Evolutionary conservation across 2,329 filamentous ascomycete species (phyloP), one percentile per base, ranked within the genome.

Genomic region (Pyrenophora tritici-repentis): DNA sequence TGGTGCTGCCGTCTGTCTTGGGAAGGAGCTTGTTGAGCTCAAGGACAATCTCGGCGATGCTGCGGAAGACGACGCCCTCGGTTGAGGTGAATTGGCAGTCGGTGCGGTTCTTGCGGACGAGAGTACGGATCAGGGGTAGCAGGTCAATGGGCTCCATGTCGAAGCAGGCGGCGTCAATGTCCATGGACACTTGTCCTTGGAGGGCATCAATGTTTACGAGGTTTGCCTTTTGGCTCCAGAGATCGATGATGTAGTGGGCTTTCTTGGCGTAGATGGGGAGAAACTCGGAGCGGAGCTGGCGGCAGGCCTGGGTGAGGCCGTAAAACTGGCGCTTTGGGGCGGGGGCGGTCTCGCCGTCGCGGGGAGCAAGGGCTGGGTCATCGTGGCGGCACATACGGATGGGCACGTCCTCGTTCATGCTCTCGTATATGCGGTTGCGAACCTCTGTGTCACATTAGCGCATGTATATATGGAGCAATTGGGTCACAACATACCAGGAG

Each of bases 231-330:
- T 52, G 49, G 34, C 38, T 37, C 49, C 49, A 52, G 10, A 52
- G 26, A 34, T 57, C 55, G 35, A 57, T 52, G 24, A 55, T 52
- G 43, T 57, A 57, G 14, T 51, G 35, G 4, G 47, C 42, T 8
- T 49, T 50, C 20, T 41, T 17, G 20, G 26, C 47, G 55, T 63
- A 68, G 2, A 60, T 31, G 1, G 64, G 60, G 4, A 59, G 56
- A 35, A 62, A 69, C 31, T 70, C 67, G 4, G 44, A 20, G 33
- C 67, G 66, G 12, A 69, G 54, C n/a, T 59, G 52, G 3, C 42
- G 56, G 42, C 58, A 67, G n/a, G 64, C 65, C 42, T 68, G 64
- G 1, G 64, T 64, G 2, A 70, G 45, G 18, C 18, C 43, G 49
- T 52, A 48, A 29, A 48, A 52, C 16, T 52, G 49, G 33, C 49